A percentile compares a stretch with the other conserved stretches of the same genome.
These are phyloP conservation scores for Sporisorium iseilematis-ciliati DNA, from an alignment of 1,284 basidiomycete species.

Conservation along the genomic window DNA sequence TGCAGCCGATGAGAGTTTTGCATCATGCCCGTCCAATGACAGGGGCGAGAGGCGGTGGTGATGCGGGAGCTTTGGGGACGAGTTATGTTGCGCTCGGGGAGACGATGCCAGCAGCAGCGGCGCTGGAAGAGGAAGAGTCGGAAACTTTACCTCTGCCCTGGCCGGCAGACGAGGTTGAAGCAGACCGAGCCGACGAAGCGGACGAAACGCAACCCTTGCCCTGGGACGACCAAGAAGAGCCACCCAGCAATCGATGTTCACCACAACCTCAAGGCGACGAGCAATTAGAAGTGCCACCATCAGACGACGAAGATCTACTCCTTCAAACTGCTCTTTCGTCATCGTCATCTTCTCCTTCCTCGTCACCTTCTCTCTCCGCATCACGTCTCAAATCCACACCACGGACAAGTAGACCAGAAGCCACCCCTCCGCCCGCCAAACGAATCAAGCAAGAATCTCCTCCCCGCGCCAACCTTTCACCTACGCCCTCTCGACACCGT, in stretches of 20 bases:
- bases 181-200: constrained; percentile 3
- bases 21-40: constrained; percentile 13
- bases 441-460: constrained; percentile 1
- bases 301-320: constrained; percentile 39
- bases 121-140: constrained; percentile 12
- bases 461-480: neutral
- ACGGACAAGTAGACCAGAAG: neutral
- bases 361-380: constrained; percentile 7
- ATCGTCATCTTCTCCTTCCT: neutral
- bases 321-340: constrained; percentile 9
- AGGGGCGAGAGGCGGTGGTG: constrained; percentile 1
- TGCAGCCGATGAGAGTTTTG: constrained; percentile 7
- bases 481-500: neutral
- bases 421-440: constrained; percentile 3
- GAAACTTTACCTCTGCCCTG: constrained; percentile 22
- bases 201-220: constrained; percentile 24
- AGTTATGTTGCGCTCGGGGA: neutral
- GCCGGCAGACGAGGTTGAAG: constrained; percentile 12
- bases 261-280: neutral
- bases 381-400: neutral
- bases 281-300: constrained; percentile 16
- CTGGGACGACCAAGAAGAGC: constrained; percentile 16
- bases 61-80: neutral
- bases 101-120: neutral
- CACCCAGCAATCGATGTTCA: neutral